Evolutionary conservation across 495 filamentous ascomycete species (phyloP), one percentile per base, ranked within the genome.

Genomic region (Darksidea phi): DNA sequence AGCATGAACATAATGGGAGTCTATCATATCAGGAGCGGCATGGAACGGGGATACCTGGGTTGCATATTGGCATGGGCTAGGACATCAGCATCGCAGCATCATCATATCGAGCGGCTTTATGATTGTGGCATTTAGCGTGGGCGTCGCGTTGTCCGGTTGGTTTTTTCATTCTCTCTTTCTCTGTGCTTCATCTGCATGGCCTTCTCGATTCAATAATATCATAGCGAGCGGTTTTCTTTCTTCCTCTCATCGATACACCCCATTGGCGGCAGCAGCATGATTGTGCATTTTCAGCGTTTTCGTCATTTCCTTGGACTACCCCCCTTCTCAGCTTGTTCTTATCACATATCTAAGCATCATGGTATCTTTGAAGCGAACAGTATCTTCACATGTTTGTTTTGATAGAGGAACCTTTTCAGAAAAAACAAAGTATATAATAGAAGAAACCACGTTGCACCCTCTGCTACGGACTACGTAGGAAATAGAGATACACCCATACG

Each of bases 51-150:
- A 28, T 5, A 57, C 47, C 12, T 34, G 7, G 54, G 37, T 64
- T 59, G 54, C 61, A 64, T 64, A 54, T 21, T 49, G 18, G 47
- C 28, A 49, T 53, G 54, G 53, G 28, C 36, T 43, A 53, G 41
- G 47, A 18, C 25, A 43, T 36, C 34, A 43, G 38, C 52, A 51
- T 41, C 48, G 34, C 48, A 51, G 25, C 48, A 21, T 56, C 43
- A 37, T 34, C 54, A 25, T 43, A 59, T 60, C 46, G 54, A 63
- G 64, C 64, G 64, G 59, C 59, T 43, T 43, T 63, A 67, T 50
- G 64, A 57, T 63, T 60, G 51, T 67, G 59, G 60, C 64, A 67
- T 67, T 67, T 67, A 67, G 64, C 64, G 51, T 46, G 57, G 60
- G 60, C 48, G 58, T n/a, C n/a, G 60, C 42, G 32, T 34, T 17